These are phyloP conservation scores for Ophiocordyceps camponoti-rufipedis DNA, from an alignment of 2,329 filamentous ascomycete genomes.

Conservation along the genomic window DNA sequence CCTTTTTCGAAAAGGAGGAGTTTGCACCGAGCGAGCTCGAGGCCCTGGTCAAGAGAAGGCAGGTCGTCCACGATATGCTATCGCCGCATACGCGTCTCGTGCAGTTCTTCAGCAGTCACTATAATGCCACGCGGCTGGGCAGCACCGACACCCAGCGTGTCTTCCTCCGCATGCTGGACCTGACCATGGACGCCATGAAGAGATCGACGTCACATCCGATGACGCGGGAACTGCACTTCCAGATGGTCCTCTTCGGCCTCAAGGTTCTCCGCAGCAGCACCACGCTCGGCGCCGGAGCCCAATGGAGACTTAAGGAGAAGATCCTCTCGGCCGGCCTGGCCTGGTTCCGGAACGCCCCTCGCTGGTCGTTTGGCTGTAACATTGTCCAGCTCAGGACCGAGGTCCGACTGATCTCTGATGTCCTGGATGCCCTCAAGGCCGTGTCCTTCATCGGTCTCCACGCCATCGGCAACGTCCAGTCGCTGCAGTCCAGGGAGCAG, in stretches of 20 bases:
- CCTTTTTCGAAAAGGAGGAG: constrained; percentile 81
- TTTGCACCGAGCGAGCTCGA: constrained; percentile 81
- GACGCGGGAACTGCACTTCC: constrained; percentile 80
- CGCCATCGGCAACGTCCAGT: constrained; percentile 36
- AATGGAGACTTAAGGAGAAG: constrained; percentile 76
- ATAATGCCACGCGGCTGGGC: constrained; percentile 77
- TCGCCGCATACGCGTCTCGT: constrained; percentile 72
- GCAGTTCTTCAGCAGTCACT: constrained; percentile 86
- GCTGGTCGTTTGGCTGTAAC: constrained; percentile 94
- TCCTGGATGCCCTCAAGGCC: constrained; percentile 46
- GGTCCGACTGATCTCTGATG: constrained; percentile 60
- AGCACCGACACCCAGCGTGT: constrained; percentile 65
- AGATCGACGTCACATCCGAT: constrained; percentile 63
- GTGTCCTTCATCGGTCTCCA: constrained; percentile 41
- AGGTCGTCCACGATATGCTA: constrained; percentile 63
- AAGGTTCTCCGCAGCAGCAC: constrained; percentile 58
- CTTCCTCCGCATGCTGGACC: constrained; percentile 63
- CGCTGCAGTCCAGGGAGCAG: constrained; percentile 62
- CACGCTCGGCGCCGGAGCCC: constrained; percentile 40
- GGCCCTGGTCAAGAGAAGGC: constrained; percentile 54
- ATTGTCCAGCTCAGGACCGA: constrained; percentile 87
- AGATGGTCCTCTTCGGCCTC: constrained; percentile 67
- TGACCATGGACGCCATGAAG: constrained; percentile 59
- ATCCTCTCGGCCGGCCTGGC: constrained; percentile 69
- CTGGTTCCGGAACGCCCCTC: constrained; percentile 73